Conservation (phyloP, 331 rosid genomes). For the Acacia pycnantha region DNA sequence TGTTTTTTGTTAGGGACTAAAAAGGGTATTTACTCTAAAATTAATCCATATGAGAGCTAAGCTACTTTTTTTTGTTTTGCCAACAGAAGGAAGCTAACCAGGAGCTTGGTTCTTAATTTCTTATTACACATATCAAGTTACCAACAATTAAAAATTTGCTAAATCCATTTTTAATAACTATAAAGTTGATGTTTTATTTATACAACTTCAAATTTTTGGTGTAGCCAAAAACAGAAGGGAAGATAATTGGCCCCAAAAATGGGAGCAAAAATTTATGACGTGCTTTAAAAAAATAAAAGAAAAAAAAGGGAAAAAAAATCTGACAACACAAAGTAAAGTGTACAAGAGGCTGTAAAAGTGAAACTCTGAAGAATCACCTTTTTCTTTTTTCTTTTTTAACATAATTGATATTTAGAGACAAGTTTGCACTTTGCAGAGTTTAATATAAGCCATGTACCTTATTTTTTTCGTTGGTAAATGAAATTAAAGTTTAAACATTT, state of each 20-base stretch:
- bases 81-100: no score
- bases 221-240: neutral
- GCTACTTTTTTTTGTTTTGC: no score
- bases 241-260: neutral
- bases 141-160: neutral
- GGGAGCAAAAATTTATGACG: neutral
- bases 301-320: neutral
- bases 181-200: neutral
- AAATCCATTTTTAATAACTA: neutral
- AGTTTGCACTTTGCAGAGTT: neutral
- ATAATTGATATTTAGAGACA: neutral
- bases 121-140: neutral
- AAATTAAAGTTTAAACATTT: neutral
- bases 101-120: neutral
- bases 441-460: neutral
- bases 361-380: neutral
- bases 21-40: no score
- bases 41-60: neutral
- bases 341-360: neutral
- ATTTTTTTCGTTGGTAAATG: neutral
- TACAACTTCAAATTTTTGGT: neutral
- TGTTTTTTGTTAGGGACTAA: no score
- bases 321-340: slow-evolving; percentile 5
- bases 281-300: neutral
- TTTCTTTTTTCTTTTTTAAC: neutral